Evolutionary conservation across 345 rosid genomes (phyloP).

Genomic region (Brassica juncea): DNA sequence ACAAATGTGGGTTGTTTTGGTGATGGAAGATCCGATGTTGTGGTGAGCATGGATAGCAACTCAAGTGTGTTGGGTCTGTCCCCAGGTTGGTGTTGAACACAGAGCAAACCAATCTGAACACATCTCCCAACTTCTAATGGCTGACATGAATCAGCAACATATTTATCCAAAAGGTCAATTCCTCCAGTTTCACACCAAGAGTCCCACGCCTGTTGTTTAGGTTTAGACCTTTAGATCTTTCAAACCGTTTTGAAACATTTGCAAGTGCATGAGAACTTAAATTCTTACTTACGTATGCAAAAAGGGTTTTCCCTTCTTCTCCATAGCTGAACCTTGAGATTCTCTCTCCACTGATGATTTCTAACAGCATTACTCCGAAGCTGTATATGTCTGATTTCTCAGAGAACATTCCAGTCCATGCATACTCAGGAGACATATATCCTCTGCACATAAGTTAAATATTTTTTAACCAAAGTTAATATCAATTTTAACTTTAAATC

Average conservation of each 20-base stretch:
- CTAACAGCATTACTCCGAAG: slow-evolving; percentile 46
- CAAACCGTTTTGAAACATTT: not conserved
- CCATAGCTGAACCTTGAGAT: slow-evolving; percentile 31
- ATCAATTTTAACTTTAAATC: not conserved
- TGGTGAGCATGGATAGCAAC: slow-evolving; percentile 28
- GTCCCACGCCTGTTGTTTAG: slow-evolving; percentile 23
- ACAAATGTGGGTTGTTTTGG: slow-evolving; percentile 27
- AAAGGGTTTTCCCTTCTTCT: slow-evolving; percentile 17
- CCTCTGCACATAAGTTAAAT: not conserved
- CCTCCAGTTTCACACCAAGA: slow-evolving; percentile 27
- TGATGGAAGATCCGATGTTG: slow-evolving; percentile 20
- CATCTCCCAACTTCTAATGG: slow-evolving; percentile 23
- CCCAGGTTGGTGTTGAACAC: slow-evolving; percentile 24
- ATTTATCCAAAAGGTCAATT: slow-evolving; percentile 15
- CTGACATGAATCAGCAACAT: not conserved
- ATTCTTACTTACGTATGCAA: slow-evolving; percentile 20
- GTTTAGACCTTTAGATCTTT: not conserved
- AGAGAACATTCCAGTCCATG: slow-evolving; percentile 37
- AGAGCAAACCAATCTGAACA: slow-evolving; percentile 30
- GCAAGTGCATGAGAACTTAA: not conserved
- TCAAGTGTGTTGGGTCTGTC: slow-evolving; percentile 30
- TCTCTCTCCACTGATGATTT: slow-evolving; percentile 26
- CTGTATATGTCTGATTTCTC: slow-evolving; percentile 52
- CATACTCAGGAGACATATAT: slow-evolving; percentile 7
- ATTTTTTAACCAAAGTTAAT: not conserved